Evolutionary conservation across 257 asterid species (phyloP).

Genomic region (Anisodus tanguticus): DNA sequence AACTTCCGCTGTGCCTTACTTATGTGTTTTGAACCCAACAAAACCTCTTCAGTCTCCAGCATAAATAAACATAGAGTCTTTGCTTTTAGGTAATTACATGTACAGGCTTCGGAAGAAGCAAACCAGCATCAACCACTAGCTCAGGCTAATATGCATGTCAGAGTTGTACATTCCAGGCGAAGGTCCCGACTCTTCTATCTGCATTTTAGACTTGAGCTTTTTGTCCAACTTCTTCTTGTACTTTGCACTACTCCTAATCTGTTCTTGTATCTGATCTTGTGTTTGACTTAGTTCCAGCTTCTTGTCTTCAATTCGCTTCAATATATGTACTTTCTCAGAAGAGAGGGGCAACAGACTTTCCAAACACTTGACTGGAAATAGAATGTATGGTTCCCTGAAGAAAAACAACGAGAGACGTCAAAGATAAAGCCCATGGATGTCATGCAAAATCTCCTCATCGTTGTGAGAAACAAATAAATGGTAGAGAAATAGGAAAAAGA

Average conservation of each 20-base stretch:
- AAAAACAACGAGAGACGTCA: neutral
- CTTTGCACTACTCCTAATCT: neutral
- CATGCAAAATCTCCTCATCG: neutral
- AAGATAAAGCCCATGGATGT: neutral
- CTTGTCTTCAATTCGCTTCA: slow-evolving; percentile 23
- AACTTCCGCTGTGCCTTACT: too few relatives aligned
- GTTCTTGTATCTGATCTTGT: neutral
- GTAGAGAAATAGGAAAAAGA: slow-evolving; percentile 3
- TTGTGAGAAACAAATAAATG: neutral
- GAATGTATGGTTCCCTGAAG: slow-evolving; percentile 50
- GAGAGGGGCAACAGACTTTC: slow-evolving; percentile 6
- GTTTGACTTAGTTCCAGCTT: slow-evolving; percentile 10
- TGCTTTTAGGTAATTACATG: neutral
- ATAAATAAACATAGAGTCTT: neutral
- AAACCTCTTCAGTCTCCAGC: neutral
- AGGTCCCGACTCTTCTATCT: too few relatives aligned
- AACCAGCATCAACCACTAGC: neutral
- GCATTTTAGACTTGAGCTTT: neutral
- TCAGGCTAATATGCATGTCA: neutral
- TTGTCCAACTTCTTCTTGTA: neutral
- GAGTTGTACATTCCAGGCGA: neutral
- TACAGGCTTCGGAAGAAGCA: neutral
- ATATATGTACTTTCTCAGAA: neutral
- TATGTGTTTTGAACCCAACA: too few relatives aligned
- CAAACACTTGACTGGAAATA: slow-evolving; percentile 51